phyloP scores from a whole-genome alignment of 176 grass and related monocot genomes.

The Bothriochloa decipiens region DNA sequence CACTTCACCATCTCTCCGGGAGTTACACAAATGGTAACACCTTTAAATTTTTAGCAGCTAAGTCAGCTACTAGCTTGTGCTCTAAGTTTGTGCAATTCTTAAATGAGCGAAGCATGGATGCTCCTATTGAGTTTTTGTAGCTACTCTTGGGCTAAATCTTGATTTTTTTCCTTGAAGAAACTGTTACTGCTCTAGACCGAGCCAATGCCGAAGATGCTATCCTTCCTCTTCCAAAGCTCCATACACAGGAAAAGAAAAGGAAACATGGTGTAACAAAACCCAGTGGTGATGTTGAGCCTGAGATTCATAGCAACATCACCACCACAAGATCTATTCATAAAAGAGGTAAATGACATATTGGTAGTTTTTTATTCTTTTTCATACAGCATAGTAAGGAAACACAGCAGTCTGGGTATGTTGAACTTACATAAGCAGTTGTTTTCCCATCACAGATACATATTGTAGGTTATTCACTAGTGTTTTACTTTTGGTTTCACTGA shows the following conservation, averaged over 20 bases:
- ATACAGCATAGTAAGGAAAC: slow-evolving; percentile 9
- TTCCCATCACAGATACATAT: neutral
- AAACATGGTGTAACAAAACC: slow-evolving; percentile 62
- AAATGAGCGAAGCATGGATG: neutral
- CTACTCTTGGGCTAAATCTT: slow-evolving; percentile 36
- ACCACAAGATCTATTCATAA: slow-evolving; percentile 48
- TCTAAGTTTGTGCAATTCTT: neutral
- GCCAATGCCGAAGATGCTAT: slow-evolving; percentile 92
- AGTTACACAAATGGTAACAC: neutral
- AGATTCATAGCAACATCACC: slow-evolving; percentile 36
- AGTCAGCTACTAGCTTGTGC: neutral
- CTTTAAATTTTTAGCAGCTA: neutral
- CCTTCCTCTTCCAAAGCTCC: slow-evolving; percentile 83
- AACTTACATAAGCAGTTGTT: slow-evolving; percentile 24
- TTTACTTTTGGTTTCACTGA: neutral
- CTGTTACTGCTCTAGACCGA: slow-evolving; percentile 78
- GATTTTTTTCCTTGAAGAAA: slow-evolving; percentile 50
- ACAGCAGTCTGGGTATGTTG: neutral
- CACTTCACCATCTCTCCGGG: neutral
- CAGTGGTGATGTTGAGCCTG: slow-evolving; percentile 42
- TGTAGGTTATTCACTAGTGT: neutral
- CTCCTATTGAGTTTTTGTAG: neutral
- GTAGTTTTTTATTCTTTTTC: slow-evolving; percentile 5
- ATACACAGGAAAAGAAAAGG: slow-evolving; percentile 83
- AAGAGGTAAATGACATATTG: slow-evolving; percentile 56